Evolutionary conservation across 345 rosid species (phyloP), one percentile per base, ranked within the genome.

Genomic region (Acer negundo): DNA sequence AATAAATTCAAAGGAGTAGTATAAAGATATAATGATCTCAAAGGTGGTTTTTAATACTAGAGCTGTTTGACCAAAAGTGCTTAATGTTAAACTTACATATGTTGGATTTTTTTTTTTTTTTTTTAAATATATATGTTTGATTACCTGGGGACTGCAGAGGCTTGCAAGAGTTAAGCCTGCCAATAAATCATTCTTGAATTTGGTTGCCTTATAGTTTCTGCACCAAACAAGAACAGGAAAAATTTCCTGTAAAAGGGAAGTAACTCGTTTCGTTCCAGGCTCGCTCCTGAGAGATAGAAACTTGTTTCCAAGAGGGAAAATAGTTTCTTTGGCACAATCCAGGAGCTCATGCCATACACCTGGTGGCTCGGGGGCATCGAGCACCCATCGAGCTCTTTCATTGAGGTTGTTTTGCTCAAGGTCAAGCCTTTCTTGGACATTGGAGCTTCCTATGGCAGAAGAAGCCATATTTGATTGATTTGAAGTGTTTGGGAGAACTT

Each of bases 401-500:
- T 74, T 31, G 11, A 13, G 35, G 31, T 84, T 80, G 40, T 70
- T 81, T 26, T 64, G 78, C 88, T 89, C 86, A 22, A 79, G 79
- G 77, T 91, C 92, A 22, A 22, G 69, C 24, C 69, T 62, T 68
- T 83, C 86, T 49, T 81, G 84, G 58, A 67, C 79, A 44, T 76
- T 42, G 63, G 77, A 61, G 74, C 79, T 28, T 68, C 76, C 81
- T 47, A 55, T 82, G 72, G 83, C 78, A 74, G 82, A 49, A 76
- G 83, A 86, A 78, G 83, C 87, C 93, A 85, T 80, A 82, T 31
- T 51, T 86, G 79, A 81, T 74, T 80, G n/a, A 1, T 83, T 91
- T 95, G 98, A 95, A 93, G 98, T 92, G 97, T 87, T 95, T 90
- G 96, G 96, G 92, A 75, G 90, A 95, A 95, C 94, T 78, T 73